Evolutionary conservation across 176 grass and related monocot genomes (phyloP), one percentile per base, ranked within the genome.

Genomic region (Chloris gayana): DNA sequence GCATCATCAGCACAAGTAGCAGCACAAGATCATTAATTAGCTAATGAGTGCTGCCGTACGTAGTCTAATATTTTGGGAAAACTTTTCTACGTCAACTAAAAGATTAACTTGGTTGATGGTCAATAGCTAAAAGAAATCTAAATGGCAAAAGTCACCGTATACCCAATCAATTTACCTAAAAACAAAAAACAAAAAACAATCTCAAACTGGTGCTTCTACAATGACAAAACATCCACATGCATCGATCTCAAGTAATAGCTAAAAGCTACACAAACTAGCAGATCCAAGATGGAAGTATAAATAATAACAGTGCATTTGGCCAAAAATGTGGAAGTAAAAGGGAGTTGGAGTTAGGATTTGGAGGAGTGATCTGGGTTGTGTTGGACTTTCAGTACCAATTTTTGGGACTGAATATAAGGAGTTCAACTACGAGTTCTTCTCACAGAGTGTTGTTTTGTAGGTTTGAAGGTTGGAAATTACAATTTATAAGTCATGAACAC

Each of bases 111-210:
- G 6, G 17, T 35, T 35, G 63, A 65, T 35, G 17, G 17, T 65
- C 11, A 44, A 44, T 44, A 33, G 7, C 15, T 65, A 34, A 30
- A 64, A 0, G 63, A 21, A 15, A 65, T 19, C 6, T 19, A 65
- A 65, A 65, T 3, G 14, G 31, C 27, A 64, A 32, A 64, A 3
- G 35, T 37, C 29, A 32, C 14, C 4, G 15, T 64, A 29, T 35
- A 31, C 50, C 39, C 69, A 26, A 35, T 1, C 9, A 44, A 0
- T 63, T 77, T 15, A 59, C 37, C 2, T 47, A 60, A 32, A 44
- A 1, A 76, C 21, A 26, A 83, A 67, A 34, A 44, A 58, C 27
- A 75, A 18, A n/a, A n/a, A n/a, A n/a, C n/a, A n/a, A 77, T 77
- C 47, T 77, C 62, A 69, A 78, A 62, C 11, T 61, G 4, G 18